Conservation (phyloP, 2,329 filamentous ascomycete species). For the Trichoderma harzianum region DNA sequence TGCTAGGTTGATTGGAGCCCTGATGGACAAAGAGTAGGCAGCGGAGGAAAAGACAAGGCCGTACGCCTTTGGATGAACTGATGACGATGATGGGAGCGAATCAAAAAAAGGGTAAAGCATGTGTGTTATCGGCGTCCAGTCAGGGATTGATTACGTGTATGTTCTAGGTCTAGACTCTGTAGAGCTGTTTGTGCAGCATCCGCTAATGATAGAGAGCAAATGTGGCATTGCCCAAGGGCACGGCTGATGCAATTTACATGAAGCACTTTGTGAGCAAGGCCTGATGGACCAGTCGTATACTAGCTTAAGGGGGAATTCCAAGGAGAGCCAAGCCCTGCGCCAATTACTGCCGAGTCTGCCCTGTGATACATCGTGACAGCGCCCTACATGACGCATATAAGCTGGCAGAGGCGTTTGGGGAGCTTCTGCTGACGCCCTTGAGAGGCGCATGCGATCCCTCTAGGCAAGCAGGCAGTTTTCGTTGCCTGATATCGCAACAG, state of each 20-base stretch:
- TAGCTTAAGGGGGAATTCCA: neutral
- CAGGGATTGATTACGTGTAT: conserved; percentile 1
- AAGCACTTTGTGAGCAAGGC: neutral
- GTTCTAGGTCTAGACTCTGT: conserved; percentile 11
- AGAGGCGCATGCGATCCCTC: neutral
- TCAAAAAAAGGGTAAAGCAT: neutral
- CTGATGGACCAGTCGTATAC: neutral
- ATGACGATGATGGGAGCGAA: neutral
- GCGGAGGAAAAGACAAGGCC: conserved; percentile 88
- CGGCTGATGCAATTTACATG: neutral
- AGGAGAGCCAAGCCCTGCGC: neutral
- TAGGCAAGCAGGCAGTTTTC: neutral
- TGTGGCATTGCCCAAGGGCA: conserved; percentile 1
- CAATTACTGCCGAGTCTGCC: neutral
- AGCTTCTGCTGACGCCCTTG: neutral
- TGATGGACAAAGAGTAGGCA: conserved; percentile 83
- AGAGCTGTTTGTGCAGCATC: neutral
- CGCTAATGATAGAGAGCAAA: neutral
- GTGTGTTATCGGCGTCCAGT: neutral
- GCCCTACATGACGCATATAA: conserved; percentile 10
- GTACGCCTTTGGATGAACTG: conserved; percentile 65
- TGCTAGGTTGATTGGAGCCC: conserved; percentile 79
- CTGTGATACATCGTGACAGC: neutral
- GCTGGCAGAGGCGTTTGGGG: neutral
- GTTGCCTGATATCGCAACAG: neutral